phyloP scores from a whole-genome alignment of 2,329 filamentous ascomycete genomes.

The Fusarium dimerum region DNA sequence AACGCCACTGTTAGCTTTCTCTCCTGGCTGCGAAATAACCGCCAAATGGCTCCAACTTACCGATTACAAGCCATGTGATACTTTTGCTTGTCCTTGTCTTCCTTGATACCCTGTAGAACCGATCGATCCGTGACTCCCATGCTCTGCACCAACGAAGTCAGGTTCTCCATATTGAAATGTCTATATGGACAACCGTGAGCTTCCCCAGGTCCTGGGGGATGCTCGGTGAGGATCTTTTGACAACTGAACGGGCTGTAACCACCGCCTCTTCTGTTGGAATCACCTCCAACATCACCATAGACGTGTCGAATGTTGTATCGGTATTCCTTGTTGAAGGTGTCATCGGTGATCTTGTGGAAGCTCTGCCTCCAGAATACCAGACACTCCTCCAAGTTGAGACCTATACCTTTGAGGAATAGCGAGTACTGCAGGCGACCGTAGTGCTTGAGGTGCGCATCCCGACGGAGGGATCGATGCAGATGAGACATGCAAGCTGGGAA shows the following conservation, averaged over 20 bases:
- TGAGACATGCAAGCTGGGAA: constrained; percentile 95
- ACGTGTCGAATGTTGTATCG: constrained; percentile 93
- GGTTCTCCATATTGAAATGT: constrained; percentile 87
- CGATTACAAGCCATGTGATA: constrained; percentile 96
- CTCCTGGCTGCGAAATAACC: not conserved
- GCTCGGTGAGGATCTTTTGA: constrained; percentile 91
- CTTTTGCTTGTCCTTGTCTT: constrained; percentile 85
- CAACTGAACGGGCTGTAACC: constrained; percentile 93
- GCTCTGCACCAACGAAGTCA: constrained; percentile 72
- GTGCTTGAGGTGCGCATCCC: constrained; percentile 90
- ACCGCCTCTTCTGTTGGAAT: constrained; percentile 80
- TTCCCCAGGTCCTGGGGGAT: constrained; percentile 83
- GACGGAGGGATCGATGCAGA: constrained; percentile 80
- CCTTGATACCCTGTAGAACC: constrained; percentile 77
- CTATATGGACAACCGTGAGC: constrained; percentile 95
- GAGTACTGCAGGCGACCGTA: constrained; percentile 92
- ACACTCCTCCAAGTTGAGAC: constrained; percentile 86
- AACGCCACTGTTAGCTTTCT: not conserved
- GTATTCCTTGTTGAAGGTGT: constrained; percentile 97
- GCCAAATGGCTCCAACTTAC: constrained; percentile 40
- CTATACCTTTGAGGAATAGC: constrained; percentile 94
- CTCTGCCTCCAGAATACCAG: constrained; percentile 86
- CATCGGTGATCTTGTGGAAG: constrained; percentile 87
- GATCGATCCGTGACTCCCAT: constrained; percentile 79
- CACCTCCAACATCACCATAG: constrained; percentile 94